phyloP scores from a whole-genome alignment of 2,329 filamentous ascomycete genomes.

The Xylaria sp. region DNA sequence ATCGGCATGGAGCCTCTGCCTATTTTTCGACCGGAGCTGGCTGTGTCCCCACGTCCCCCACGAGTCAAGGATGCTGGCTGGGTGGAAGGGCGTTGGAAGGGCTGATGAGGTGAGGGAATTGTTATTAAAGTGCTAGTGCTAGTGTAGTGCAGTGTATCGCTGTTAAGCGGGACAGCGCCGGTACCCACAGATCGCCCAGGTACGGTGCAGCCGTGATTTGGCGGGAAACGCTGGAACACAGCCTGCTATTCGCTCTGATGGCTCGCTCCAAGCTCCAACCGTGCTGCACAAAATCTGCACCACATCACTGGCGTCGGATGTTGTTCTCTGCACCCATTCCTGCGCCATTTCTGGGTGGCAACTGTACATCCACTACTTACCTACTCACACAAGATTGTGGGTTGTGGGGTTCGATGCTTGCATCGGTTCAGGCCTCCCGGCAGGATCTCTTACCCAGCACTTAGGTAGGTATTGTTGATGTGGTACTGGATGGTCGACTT shows the following conservation, averaged over 20 bases:
- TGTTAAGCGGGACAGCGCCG: too few relatives aligned
- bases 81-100: background rate
- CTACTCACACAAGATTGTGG: too few relatives aligned
- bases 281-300: constrained; percentile 25
- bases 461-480: too few relatives aligned
- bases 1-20: too few relatives aligned
- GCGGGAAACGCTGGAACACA: constrained; percentile 20
- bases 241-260: constrained; percentile 11
- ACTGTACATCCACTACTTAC: too few relatives aligned
- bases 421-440: background rate
- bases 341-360: too few relatives aligned
- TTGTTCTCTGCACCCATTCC: constrained; percentile 3
- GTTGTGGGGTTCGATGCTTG: background rate
- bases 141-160: too few relatives aligned
- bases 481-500: too few relatives aligned
- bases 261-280: constrained; percentile 23
- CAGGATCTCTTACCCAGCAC: too few relatives aligned
- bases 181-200: constrained; percentile 19
- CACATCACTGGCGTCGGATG: constrained; percentile 26
- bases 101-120: constrained; percentile 16
- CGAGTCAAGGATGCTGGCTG: constrained; percentile 20
- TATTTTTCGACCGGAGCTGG: too few relatives aligned
- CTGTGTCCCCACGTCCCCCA: constrained; percentile 16
- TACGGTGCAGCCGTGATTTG: constrained; percentile 24
- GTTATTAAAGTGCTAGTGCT: too few relatives aligned